These are phyloP conservation scores for Kentomonas sorsogonicus DNA, from an alignment of 208 protist genomes.

Conservation along the genomic window DNA sequence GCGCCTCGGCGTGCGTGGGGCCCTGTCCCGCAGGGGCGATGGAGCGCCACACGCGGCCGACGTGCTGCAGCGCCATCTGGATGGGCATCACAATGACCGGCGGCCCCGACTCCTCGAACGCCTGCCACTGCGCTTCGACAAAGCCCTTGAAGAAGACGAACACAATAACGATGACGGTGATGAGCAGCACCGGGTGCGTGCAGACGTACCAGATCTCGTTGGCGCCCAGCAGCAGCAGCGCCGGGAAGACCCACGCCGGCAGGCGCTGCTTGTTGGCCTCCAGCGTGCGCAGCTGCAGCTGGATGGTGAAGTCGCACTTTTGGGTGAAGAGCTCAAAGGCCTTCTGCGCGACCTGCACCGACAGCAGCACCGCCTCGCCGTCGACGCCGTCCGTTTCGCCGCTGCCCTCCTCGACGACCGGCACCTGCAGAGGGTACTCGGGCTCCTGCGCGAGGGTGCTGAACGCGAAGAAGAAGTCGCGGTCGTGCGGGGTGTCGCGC, in stretches of 20 bases:
- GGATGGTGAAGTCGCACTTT: slow-evolving; percentile 79
- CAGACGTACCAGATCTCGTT: slow-evolving; percentile 82
- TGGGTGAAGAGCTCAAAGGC: slow-evolving; percentile 70
- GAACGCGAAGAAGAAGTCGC: slow-evolving; percentile 54
- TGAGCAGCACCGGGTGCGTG: slow-evolving; percentile 58
- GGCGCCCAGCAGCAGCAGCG: slow-evolving; percentile 64
- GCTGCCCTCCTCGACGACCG: slow-evolving; percentile 11
- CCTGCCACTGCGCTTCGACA: slow-evolving; percentile 63
- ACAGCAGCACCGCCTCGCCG: slow-evolving; percentile 56
- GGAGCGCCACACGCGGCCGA: background rate
- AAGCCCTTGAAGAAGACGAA: slow-evolving; percentile 62
- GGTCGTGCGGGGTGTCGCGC: slow-evolving; percentile 38
- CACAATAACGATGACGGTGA: slow-evolving; percentile 37
- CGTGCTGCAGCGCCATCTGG: slow-evolving; percentile 12
- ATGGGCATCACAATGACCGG: slow-evolving; percentile 47
- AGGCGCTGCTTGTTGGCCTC: slow-evolving; percentile 53
- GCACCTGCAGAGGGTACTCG: slow-evolving; percentile 37
- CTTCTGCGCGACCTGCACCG: slow-evolving; percentile 35
- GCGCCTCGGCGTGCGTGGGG: background rate
- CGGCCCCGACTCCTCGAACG: slow-evolving; percentile 70
- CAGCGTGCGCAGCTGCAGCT: slow-evolving; percentile 67
- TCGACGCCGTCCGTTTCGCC: slow-evolving; percentile 18
- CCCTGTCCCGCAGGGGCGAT: background rate
- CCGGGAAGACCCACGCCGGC: slow-evolving; percentile 70
- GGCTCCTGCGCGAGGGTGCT: slow-evolving; percentile 32